A percentile compares a stretch with the other conserved stretches of the same genome.
Evolutionary conservation across 2,329 filamentous ascomycete species (phyloP).

Genomic region (Ambrosiella beaveri): DNA sequence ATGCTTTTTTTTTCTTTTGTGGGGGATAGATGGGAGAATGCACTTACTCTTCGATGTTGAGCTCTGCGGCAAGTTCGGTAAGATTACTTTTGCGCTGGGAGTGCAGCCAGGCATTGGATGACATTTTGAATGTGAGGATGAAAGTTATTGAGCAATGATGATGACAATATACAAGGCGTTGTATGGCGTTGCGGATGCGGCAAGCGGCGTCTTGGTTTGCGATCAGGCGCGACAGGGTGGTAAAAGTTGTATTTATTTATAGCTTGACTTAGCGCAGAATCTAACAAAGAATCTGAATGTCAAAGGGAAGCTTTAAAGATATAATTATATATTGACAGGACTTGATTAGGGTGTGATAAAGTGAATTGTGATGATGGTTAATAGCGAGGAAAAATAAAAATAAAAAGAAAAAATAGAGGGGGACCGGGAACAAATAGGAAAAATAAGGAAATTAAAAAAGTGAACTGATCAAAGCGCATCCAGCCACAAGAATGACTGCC

Average conservation of each 20-base stretch:
- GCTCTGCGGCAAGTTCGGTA: slow-evolving; percentile 51
- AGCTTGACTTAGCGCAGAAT: background rate
- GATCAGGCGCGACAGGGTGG: background rate
- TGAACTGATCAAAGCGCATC: background rate
- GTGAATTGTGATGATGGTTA: background rate
- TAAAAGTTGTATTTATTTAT: background rate
- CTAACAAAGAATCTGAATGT: background rate
- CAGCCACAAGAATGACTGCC: background rate
- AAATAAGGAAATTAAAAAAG: slow-evolving; percentile 6
- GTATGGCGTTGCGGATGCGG: background rate
- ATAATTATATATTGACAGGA: background rate
- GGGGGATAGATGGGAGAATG: background rate
- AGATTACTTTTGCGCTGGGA: slow-evolving; percentile 72
- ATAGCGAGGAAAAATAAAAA: background rate
- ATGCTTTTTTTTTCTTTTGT: background rate
- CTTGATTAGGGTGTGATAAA: background rate
- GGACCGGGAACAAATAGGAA: too few relatives aligned
- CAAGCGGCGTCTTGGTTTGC: background rate
- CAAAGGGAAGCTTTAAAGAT: background rate
- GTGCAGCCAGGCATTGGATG: slow-evolving; percentile 55
- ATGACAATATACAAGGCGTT: background rate
- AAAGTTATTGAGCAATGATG: background rate
- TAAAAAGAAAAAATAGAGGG: slow-evolving; percentile 4
- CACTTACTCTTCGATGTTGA: slow-evolving; percentile 57
- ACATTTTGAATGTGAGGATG: slow-evolving; percentile 28